Evolutionary conservation across 2,329 filamentous ascomycete genomes (phyloP), one percentile per base, ranked within the genome.

Genomic region (Neofusicoccum ribis): DNA sequence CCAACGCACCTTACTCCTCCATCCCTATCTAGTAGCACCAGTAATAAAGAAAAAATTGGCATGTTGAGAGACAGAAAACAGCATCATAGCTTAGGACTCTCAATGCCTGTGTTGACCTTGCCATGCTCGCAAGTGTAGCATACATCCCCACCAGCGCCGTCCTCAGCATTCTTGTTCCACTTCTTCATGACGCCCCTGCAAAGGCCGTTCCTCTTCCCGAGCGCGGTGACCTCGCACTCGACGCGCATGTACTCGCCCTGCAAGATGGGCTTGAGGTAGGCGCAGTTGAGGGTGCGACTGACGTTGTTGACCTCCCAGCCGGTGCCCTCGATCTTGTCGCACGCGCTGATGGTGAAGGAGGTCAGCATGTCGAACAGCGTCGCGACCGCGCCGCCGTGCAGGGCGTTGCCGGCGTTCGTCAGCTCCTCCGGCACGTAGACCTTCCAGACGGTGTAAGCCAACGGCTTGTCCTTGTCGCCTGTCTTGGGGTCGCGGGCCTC

Each of bases 361-460:
- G 82, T 83, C 63, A 80, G 79, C 73, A 86, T 83, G 69, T 88
- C 86, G 66, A 85, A 85, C 49, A 86, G 82, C 5, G 84, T 74
- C 0, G 82, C 81, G 2, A 83, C 83, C 2, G 83, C 83, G 6
- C 84, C 84, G 20, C 84, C 84, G 69, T 86, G 84, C 67, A 86
- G 77, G 37, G 81, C 82, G 1, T 78, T 78, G 37, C 77, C 76
- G 50, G 78, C 70, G 71, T 86, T 86, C 67, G 79, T 78, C 61
- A 85, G 80, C 52, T 73, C 71, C 11, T 71, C 69, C 9, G 80
- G 76, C 15, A 85, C 80, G 3, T 69, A 73, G 66, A 86, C 77
- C 23, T 76, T 77, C 70, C 81, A 84, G 4, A 78, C 76, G 2
- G 75, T 76, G 0, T 74, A 77, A 9, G 78, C 73, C 14, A 75